Evolutionary conservation across 1,284 basidiomycete species (phyloP), one percentile per base, ranked within the genome.

Genomic region (Stereum hirsutum): DNA sequence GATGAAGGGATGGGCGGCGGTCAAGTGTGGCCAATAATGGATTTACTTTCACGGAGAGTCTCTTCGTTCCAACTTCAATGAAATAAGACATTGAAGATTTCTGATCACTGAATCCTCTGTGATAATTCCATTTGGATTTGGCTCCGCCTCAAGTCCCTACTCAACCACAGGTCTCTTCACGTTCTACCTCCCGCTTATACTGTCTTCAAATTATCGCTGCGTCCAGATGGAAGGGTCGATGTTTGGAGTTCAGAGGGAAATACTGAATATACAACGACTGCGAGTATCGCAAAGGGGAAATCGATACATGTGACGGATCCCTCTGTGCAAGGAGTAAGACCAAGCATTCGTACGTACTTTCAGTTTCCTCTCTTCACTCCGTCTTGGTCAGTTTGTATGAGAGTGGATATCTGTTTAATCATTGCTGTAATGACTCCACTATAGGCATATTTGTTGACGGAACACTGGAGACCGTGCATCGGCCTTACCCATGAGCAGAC

Each of bases 401-500:
- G n/a, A n/a, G n/a, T n/a, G n/a, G n/a, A n/a, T n/a, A n/a, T n/a
- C n/a, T n/a, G n/a, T n/a, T n/a, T n/a, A n/a, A n/a, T n/a, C n/a
- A n/a, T n/a, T n/a, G n/a, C n/a, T n/a, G n/a, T n/a, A n/a, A n/a
- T n/a, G n/a, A n/a, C 32, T 45, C 36, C 38, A 48, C 19, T 17
- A 14, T 39, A 88, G 84, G 81, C 2, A 51, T 89, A 1, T 88
- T 85, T 50, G 48, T 88, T 7, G 85, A 89, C 52, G 86, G 87
- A 7, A 65, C 70, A 5, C 62, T 85, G 6, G 82, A 87, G 50
- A 67, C 74, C 0, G 45, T 82, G 6, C 72, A 78, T 44, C 75
- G 74, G 70, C 52, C 57, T 12, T 85, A 85, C 58, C 80, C 83
- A 0, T 73, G 66, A 42, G 48, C 64, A n/a, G 73, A 76, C 15